Evolutionary conservation across 2,329 filamentous ascomycete genomes (phyloP), one percentile per base, ranked within the genome.

Genomic region (Neoascochyta sp.): DNA sequence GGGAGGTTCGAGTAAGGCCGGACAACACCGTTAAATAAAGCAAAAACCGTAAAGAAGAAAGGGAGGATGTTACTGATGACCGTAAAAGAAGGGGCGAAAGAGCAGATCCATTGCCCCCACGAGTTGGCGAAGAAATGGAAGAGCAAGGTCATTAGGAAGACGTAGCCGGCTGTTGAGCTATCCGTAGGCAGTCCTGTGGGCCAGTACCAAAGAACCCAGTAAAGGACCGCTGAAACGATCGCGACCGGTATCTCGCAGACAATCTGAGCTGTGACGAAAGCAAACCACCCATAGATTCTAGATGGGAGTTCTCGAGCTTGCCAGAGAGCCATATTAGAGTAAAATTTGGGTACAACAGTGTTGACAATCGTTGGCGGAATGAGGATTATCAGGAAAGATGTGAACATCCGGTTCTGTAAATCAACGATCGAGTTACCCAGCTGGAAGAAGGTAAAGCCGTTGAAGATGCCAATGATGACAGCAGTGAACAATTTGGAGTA

Each of bases 81-180:
- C 1, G 83, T 86, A 64, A 87, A 87, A 22, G 72, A 80, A 0
- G 85, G 84, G 0, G 85, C 83, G 60, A 88, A 88, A 1, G 86
- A 85, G 41, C 80, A 84, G 46, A 92, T 86, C 83, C 83, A 90
- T 57, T 88, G 85, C 12, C 83, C 86, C 84, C 81, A 89, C 45
- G 71, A 79, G 17, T 74, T 75, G 57, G 80, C 75, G 70, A 88
- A 89, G 6, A 89, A 60, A 67, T 80, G 86, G 66, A 88, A 88
- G 1, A 90, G 71, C 51, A 89, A 66, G 1, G 76, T 76, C 81
- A 92, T 88, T 15, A 90, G 64, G 66, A 83, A 90, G 10, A 81
- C 75, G 57, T 89, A 90, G 9, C 85, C 86, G 0, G 83, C 75
- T 0, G 76, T 76, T 2, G 72, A 71, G 18, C 76, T 74, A 38